These are phyloP conservation scores for Penstemon eatonii DNA, from an alignment of 257 asterid species.

Conservation along the genomic window DNA sequence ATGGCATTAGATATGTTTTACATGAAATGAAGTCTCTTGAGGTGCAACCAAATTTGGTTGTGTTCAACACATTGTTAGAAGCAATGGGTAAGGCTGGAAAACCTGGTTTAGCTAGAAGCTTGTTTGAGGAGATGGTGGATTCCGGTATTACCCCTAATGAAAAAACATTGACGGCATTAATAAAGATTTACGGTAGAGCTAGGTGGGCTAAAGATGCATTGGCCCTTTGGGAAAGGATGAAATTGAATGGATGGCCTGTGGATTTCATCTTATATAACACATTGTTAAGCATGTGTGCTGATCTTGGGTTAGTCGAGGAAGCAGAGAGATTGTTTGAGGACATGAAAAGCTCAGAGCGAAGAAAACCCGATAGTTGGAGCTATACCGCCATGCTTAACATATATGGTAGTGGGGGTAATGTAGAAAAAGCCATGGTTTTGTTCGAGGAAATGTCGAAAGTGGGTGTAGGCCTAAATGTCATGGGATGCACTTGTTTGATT, in stretches of 20 bases:
- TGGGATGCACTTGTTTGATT: conserved; percentile 93
- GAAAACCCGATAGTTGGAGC: conserved; percentile 83
- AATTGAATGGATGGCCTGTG: conserved; percentile 78
- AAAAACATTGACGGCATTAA: conserved; percentile 75
- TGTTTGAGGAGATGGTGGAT: conserved; percentile 91
- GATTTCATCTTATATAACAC: conserved; percentile 83
- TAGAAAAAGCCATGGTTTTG: conserved; percentile 76
- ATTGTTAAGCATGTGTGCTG: conserved; percentile 94
- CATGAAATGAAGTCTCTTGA: conserved; percentile 79
- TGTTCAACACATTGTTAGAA: conserved; percentile 79
- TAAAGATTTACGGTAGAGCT: conserved; percentile 89
- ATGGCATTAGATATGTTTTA: conserved; percentile 79
- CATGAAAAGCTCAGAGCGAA: conserved; percentile 60
- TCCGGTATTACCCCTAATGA: conserved; percentile 70
- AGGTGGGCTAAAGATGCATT: conserved; percentile 92
- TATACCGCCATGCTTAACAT: conserved; percentile 88
- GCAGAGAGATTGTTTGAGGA: conserved; percentile 73
- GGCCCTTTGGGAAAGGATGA: conserved; percentile 89
- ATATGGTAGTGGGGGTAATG: conserved; percentile 81
- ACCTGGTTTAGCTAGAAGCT: conserved; percentile 80
- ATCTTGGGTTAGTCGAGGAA: conserved; percentile 85
- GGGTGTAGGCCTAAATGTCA: conserved; percentile 66
- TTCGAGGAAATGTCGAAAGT: conserved; percentile 63
- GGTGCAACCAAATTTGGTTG: conserved; percentile 76
- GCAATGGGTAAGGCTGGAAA: conserved; percentile 92